Evolutionary conservation across 2,329 filamentous ascomycete species (phyloP).

Genomic region (Elsinoe fawcettii): DNA sequence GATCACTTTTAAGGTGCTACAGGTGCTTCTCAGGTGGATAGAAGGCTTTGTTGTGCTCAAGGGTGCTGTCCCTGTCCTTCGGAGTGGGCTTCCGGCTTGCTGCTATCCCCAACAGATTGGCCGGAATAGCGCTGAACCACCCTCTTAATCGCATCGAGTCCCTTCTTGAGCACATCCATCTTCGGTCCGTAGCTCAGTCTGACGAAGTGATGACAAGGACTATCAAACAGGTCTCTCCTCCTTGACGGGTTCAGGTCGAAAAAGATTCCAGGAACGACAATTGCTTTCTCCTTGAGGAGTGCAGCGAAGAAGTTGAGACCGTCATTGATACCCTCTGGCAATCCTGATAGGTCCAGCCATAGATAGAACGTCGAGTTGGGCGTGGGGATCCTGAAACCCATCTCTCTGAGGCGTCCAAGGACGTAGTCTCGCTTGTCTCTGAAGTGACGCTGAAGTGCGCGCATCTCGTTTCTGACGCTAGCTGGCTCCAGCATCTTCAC

Average conservation of each 20-base stretch:
- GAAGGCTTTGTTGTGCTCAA: neutral
- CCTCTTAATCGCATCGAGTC: conserved; percentile 76
- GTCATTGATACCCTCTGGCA: conserved; percentile 78
- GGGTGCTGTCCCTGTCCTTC: conserved; percentile 12
- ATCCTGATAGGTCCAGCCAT: conserved; percentile 58
- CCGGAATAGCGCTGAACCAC: conserved; percentile 59
- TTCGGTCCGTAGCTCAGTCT: conserved; percentile 76
- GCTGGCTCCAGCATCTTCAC: conserved; percentile 85
- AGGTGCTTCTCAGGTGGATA: neutral
- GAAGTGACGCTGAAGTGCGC: conserved; percentile 82
- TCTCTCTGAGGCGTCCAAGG: conserved; percentile 66
- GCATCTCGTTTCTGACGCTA: conserved; percentile 78
- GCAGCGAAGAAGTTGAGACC: conserved; percentile 96
- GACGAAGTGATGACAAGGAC: conserved; percentile 85
- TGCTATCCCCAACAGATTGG: neutral
- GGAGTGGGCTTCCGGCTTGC: neutral
- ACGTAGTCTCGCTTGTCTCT: conserved; percentile 89
- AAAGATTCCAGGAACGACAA: conserved; percentile 95
- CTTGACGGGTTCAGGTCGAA: conserved; percentile 91
- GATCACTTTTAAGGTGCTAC: too few species aligned
- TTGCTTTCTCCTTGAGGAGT: conserved; percentile 86
- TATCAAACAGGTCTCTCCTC: conserved; percentile 85
- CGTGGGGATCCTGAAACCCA: conserved; percentile 74
- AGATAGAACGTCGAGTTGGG: conserved; percentile 94
- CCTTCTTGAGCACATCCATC: conserved; percentile 69